Percentiles rank a stretch among this genome's conserved stretches.
Evolutionary conservation across 1,284 basidiomycete species (phyloP).

Genomic region (Neonothopanus nambi): DNA sequence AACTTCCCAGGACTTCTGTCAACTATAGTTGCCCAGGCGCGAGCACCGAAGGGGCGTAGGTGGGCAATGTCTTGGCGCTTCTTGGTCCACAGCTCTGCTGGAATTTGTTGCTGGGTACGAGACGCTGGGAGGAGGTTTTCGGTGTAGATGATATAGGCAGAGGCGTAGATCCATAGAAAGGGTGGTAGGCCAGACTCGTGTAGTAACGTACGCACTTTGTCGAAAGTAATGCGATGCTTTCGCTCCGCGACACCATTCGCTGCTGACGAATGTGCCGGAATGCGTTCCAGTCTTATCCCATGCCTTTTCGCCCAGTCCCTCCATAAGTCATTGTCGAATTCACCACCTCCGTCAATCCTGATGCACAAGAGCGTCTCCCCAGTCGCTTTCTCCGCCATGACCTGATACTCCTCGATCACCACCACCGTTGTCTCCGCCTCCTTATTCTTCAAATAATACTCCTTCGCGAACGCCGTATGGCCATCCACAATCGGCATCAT

Average conservation of each 20-base stretch:
- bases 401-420: conserved; percentile 9
- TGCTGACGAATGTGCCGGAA: conserved; percentile 18
- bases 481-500: conserved; percentile 19
- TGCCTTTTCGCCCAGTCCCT: conserved; percentile 9
- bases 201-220: conserved; percentile 18
- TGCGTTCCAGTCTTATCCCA: conserved; percentile 22
- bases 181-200: conserved; percentile 19
- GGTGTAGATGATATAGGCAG: conserved; percentile 19
- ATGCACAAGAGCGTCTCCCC: conserved; percentile 12
- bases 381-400: conserved; percentile 10
- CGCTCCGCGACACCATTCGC: conserved; percentile 16
- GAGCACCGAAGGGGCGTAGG: conserved; percentile 25
- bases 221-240: conserved; percentile 19
- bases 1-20: conserved; percentile 24
- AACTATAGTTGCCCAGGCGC: conserved; percentile 25
- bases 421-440: neutral
- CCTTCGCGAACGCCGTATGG: conserved; percentile 8
- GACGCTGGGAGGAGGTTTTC: conserved; percentile 24
- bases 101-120: conserved; percentile 19
- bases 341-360: conserved; percentile 13
- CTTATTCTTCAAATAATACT: conserved; percentile 14
- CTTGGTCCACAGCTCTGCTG: conserved; percentile 19
- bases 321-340: conserved; percentile 16
- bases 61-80: conserved; percentile 27
- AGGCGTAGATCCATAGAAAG: conserved; percentile 19